phyloP scores from a whole-genome alignment of 2,329 filamentous ascomycete genomes.

The Metarhizium sp. region DNA sequence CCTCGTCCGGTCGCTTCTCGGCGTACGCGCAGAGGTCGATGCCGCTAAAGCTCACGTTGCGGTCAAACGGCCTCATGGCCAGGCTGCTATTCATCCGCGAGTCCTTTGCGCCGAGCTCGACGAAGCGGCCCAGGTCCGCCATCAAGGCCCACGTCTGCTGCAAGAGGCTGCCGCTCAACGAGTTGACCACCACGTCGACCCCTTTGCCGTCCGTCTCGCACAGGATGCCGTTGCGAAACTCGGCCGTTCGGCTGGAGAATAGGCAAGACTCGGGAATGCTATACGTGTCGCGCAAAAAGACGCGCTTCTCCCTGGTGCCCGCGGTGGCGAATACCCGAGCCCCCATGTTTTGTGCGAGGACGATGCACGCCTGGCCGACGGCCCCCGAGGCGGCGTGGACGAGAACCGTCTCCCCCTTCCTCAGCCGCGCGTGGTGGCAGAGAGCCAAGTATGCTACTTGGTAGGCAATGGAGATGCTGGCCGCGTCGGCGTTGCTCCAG shows the following conservation, averaged over 20 bases:
- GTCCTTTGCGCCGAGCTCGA: slow-evolving; percentile 28
- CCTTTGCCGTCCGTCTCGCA: slow-evolving; percentile 8
- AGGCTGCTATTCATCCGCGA: slow-evolving; percentile 21
- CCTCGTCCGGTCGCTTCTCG: slow-evolving; percentile 6
- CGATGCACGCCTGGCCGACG: slow-evolving; percentile 10
- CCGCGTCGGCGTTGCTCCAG: slow-evolving; percentile 18
- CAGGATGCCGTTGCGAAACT: slow-evolving; percentile 16
- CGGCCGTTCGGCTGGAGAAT: slow-evolving; percentile 14
- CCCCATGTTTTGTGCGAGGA: slow-evolving; percentile 5
- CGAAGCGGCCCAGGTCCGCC: slow-evolving; percentile 19
- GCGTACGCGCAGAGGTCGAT: slow-evolving; percentile 25
- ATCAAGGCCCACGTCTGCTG: slow-evolving; percentile 18
- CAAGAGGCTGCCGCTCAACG: slow-evolving; percentile 9
- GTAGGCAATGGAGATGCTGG: slow-evolving; percentile 11
- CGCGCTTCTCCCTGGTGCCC: slow-evolving; percentile 16
- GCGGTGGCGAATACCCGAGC: slow-evolving; percentile 20
- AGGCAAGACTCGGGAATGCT: slow-evolving; percentile 17
- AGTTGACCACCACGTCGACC: slow-evolving; percentile 8
- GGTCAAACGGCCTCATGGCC: slow-evolving; percentile 26
- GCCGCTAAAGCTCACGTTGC: slow-evolving; percentile 29
- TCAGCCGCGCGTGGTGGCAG: slow-evolving; percentile 15
- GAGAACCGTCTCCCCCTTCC: slow-evolving; percentile 20
- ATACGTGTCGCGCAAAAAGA: slow-evolving; percentile 15
- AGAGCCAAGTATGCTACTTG: slow-evolving; percentile 7
- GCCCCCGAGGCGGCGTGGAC: slow-evolving; percentile 18